Evolutionary conservation across 116 monocot species (phyloP), one percentile per base, ranked within the genome.

Genomic region (Cymodocea nodosa): DNA sequence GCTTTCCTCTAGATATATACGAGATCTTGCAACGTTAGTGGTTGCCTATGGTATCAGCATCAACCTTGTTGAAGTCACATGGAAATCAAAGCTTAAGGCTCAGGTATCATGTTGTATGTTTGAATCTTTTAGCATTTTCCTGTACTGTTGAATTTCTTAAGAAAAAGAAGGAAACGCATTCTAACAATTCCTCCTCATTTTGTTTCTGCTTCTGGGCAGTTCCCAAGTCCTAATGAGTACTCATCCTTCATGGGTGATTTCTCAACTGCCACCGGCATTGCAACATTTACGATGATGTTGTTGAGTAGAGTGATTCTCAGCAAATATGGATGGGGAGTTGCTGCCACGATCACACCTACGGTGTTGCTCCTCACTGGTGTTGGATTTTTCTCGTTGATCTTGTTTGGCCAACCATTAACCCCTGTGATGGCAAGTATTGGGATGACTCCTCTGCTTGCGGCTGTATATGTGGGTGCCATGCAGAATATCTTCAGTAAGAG

Each of bases 401-500:
- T 94, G 62, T 89, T 89, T 72, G 86, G 94, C 22, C 80, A 80
- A 35, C 89, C 94, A 34, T 67, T 94, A 60, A 72, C 73, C 19
- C 94, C 94, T 17, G n/a, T 85, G 2, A 59, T 94, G 30, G 86
- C 76, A 9, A 74, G 53, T 7, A 9, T 94, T 12, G 94, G 94
- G 6, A 79, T 94, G 68, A 89, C 94, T 44, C 94, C 94, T 62
- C 79, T 94, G 3, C 94, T 94, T 76, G 89, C 94, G 19, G 94
- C 94, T 70, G 94, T 94, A 40, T 94, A 94, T 75, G 84, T 94
- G 34, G 94, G 94, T 30, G 94, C 94, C 11, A 18, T 94, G 50
- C 94, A 94, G 73, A 94, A 94, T 53, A 94, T 94, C 60, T 94
- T 94, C 76, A 94, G 94, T 51, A 94, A 94, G 78, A 94, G 94